Evolutionary conservation across 2,329 filamentous ascomycete species (phyloP).

Genomic region (Microdochium nivale): DNA sequence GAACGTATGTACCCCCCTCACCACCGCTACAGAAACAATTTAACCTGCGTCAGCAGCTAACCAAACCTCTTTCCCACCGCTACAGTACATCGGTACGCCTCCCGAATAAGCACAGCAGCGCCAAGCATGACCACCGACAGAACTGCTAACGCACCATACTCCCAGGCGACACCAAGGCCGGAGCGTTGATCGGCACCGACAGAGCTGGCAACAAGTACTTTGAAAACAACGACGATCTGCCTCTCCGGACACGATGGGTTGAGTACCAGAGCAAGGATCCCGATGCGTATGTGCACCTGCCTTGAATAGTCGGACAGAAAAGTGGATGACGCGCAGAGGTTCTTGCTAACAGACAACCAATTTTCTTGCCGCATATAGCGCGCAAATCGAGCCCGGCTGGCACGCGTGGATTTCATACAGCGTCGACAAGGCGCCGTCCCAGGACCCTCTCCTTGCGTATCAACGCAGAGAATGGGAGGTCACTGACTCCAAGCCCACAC

Average conservation of each 20-base stretch:
- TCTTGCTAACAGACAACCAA: background rate
- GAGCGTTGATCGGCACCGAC: constrained; percentile 75
- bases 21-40: constrained; percentile 10
- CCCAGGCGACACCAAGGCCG: constrained; percentile 91
- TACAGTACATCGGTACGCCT: constrained; percentile 47
- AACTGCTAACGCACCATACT: constrained; percentile 1
- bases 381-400: constrained; percentile 92
- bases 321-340: background rate
- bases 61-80: constrained; percentile 12
- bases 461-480: constrained; percentile 69
- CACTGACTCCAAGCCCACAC: constrained; percentile 54
- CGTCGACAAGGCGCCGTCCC: constrained; percentile 75
- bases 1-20: constrained; percentile 57
- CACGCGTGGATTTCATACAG: constrained; percentile 96
- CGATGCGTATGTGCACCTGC: constrained; percentile 50
- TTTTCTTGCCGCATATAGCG: constrained; percentile 29
- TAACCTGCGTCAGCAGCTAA: constrained; percentile 7
- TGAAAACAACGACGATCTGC: constrained; percentile 92
- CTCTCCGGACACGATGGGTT: constrained; percentile 91
- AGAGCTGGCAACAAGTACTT: constrained; percentile 95
- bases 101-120: background rate
- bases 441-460: constrained; percentile 64
- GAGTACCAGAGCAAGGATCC: constrained; percentile 88
- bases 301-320: background rate
- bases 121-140: background rate